A percentile compares a stretch with the other conserved stretches of the same genome.
Conservation (phyloP, 2,329 filamentous ascomycete genomes). For the Torrubiella hemipterigena region DNA sequence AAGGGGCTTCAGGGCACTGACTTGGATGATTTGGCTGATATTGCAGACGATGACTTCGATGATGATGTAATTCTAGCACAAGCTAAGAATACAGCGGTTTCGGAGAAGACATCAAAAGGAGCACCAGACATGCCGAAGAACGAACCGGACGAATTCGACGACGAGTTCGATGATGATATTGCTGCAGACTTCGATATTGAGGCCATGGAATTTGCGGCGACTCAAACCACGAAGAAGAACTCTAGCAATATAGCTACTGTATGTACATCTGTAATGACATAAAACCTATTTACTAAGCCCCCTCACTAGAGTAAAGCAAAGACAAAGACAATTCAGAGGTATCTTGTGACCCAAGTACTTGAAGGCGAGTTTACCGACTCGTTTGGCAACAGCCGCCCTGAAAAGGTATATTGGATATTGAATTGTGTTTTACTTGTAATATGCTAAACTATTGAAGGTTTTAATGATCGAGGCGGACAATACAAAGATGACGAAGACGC, state of each 20-base stretch:
- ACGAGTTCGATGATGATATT: constrained; percentile 30
- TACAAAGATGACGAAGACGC: constrained; percentile 50
- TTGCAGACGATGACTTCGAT: constrained; percentile 49
- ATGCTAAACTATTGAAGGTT: constrained; percentile 38
- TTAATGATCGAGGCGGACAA: constrained; percentile 73
- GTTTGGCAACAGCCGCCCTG: constrained; percentile 44
- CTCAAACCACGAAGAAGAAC: constrained; percentile 43
- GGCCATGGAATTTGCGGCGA: constrained; percentile 60
- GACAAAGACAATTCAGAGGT: constrained; percentile 71
- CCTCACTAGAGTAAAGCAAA: constrained; percentile 53
- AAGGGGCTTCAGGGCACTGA: constrained; percentile 10
- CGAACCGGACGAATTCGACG: constrained; percentile 10
- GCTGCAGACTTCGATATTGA: constrained; percentile 72
- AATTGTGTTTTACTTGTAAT: not conserved
- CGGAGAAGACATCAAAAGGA: no score
- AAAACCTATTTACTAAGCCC: constrained; percentile 45
- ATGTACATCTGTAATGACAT: constrained; percentile 17
- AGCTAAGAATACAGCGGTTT: no score
- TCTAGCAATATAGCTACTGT: constrained; percentile 18
- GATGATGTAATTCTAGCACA: constrained; percentile 20
- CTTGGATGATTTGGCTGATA: constrained; percentile 53
- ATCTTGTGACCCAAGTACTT: constrained; percentile 64
- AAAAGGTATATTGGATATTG: constrained; percentile 57
- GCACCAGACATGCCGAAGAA: not conserved
- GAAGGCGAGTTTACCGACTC: constrained; percentile 56